phyloP scores from a whole-genome alignment of 2,329 filamentous ascomycete genomes.

The Rhinocladiella mackenziei region DNA sequence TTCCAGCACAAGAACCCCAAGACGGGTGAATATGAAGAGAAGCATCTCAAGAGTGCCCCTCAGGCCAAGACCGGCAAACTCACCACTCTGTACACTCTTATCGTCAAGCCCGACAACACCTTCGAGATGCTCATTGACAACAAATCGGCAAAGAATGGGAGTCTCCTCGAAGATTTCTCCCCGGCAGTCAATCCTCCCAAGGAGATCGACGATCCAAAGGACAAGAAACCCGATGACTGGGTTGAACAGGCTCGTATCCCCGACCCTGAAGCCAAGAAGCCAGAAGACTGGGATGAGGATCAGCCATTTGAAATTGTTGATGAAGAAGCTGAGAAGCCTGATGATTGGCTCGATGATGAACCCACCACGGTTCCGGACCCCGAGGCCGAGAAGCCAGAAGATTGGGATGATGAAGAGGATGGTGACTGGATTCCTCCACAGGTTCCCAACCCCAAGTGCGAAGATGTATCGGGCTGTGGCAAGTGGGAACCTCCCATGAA shows the following conservation, averaged over 20 bases:
- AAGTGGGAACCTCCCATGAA: conserved; percentile 87
- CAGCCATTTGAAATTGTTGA: conserved; percentile 95
- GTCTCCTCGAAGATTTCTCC: conserved; percentile 86
- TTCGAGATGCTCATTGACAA: conserved; percentile 90
- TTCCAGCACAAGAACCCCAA: conserved; percentile 99
- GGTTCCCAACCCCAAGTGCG: conserved; percentile 93
- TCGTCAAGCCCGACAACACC: conserved; percentile 94
- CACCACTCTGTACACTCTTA: conserved; percentile 90
- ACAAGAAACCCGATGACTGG: conserved; percentile 93
- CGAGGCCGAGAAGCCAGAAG: conserved; percentile 93
- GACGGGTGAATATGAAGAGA: conserved; percentile 99
- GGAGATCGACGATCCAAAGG: conserved; percentile 93
- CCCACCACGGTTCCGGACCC: conserved; percentile 79
- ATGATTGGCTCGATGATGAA: conserved; percentile 94
- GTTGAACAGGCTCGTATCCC: conserved; percentile 88
- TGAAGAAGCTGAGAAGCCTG: conserved; percentile 83
- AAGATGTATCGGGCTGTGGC: conserved; percentile 88
- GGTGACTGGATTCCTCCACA: conserved; percentile 92
- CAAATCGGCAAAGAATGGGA: conserved; percentile 80
- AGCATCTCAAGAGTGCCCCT: conserved; percentile 84
- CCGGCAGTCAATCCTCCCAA: conserved; percentile 89
- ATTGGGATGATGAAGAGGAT: conserved; percentile 99
- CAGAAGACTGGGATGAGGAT: conserved; percentile 98
- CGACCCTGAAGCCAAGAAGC: conserved; percentile 91
- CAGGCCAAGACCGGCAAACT: conserved; percentile 86